Percentiles rank a stretch among this genome's conserved stretches.
Conservation (phyloP, 2,329 filamentous ascomycete species). For the Domatiomyces globalis region DNA sequence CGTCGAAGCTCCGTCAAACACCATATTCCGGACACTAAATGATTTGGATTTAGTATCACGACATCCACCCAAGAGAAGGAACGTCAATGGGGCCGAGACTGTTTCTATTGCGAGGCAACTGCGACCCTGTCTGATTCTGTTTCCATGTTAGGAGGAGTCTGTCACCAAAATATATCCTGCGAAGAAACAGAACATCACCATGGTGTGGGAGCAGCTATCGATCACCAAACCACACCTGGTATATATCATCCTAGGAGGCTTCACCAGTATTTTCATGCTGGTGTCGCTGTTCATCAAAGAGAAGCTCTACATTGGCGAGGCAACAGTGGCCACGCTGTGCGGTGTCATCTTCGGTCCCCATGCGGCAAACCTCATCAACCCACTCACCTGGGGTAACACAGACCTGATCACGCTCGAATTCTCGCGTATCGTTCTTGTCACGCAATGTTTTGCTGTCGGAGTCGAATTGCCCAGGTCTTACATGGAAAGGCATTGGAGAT, state of each 20-base stretch:
- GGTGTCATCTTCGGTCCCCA: constrained; percentile 58
- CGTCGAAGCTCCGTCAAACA: background rate
- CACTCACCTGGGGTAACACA: constrained; percentile 47
- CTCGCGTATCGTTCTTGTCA: constrained; percentile 56
- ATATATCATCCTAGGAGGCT: constrained; percentile 94
- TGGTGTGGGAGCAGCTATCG: constrained; percentile 39
- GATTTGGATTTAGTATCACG: constrained; percentile 9
- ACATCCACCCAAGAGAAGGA: constrained; percentile 11
- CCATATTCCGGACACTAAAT: constrained; percentile 8
- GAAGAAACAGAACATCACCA: constrained; percentile 16
- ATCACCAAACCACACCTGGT: constrained; percentile 95
- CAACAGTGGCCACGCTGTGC: constrained; percentile 67
- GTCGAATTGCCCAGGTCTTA: constrained; percentile 60
- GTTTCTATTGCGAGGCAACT: background rate
- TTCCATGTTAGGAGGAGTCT: constrained; percentile 8
- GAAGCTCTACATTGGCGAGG: constrained; percentile 95
- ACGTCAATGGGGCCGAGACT: constrained; percentile 14
- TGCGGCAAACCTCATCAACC: constrained; percentile 50
- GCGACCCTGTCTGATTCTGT: background rate
- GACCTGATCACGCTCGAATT: constrained; percentile 57
- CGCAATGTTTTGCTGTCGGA: constrained; percentile 60
- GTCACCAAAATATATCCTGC: constrained; percentile 4
- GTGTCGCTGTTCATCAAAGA: constrained; percentile 98
- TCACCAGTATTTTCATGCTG: constrained; percentile 96
- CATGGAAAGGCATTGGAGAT: constrained; percentile 97